Percentiles rank a stretch among this genome's conserved stretches.
Evolutionary conservation across 106 monocot genomes (phyloP).

Genomic region (Dendrobium nobile): DNA sequence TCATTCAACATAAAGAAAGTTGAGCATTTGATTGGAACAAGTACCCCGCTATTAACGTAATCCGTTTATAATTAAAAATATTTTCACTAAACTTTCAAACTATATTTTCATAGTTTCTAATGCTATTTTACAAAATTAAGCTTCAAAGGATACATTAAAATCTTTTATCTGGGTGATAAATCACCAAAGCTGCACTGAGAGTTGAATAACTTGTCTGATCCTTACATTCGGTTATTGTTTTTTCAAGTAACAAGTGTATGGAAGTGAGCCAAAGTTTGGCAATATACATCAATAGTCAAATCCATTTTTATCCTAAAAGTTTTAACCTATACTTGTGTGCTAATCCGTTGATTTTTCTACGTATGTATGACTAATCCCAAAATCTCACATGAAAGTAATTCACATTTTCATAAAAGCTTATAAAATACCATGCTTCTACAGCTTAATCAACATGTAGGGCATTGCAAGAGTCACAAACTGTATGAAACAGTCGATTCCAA

Average conservation of each 20-base stretch:
- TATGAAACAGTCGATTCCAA: neutral
- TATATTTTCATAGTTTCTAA: neutral
- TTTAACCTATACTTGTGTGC: neutral
- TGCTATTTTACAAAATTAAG: neutral
- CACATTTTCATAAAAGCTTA: neutral
- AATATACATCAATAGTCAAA: neutral
- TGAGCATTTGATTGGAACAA: neutral
- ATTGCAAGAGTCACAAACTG: neutral
- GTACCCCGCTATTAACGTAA: neutral
- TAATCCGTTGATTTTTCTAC: neutral
- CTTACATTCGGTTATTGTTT: neutral
- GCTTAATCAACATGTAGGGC: neutral
- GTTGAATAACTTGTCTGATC: neutral
- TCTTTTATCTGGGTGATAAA: neutral
- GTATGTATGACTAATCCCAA: neutral
- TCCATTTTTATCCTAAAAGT: neutral
- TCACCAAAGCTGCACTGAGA: neutral
- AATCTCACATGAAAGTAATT: neutral
- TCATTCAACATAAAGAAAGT: neutral
- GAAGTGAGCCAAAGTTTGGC: neutral
- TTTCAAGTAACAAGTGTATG: neutral
- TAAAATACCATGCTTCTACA: neutral
- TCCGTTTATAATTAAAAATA: neutral
- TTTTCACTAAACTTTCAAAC: neutral
- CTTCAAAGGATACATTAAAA: neutral